These are phyloP conservation scores for Mercurialis annua DNA, from an alignment of 345 rosid genomes.

Conservation along the genomic window DNA sequence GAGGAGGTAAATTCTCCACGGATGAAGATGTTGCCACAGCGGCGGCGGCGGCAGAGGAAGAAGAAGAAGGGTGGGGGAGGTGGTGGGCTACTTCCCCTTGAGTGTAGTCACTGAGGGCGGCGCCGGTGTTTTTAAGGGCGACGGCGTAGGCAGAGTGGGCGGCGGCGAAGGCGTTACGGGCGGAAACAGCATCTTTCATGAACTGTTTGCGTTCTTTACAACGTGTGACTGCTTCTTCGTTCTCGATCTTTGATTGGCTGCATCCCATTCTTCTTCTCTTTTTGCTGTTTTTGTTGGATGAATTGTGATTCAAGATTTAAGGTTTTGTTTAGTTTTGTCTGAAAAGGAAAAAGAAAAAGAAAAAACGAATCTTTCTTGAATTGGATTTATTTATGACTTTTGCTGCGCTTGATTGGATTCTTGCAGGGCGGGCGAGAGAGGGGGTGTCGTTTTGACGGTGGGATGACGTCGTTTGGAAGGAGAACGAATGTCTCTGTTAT, in stretches of 20 bases:
- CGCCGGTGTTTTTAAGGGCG: constrained; percentile 84
- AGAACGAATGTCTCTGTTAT: too few species aligned
- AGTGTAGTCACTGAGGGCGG: constrained; percentile 86
- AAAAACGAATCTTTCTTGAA: too few species aligned
- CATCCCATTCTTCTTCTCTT: constrained; percentile 58
- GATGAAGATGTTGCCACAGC: neutral
- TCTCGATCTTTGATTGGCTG: constrained; percentile 89
- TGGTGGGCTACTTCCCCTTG: constrained; percentile 53
- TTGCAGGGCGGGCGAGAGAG: too few species aligned
- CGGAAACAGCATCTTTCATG: constrained; percentile 70
- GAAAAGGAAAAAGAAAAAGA: too few species aligned
- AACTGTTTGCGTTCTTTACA: constrained; percentile 68
- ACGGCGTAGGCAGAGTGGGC: constrained; percentile 80
- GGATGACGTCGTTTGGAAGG: too few species aligned
- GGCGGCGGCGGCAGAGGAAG: constrained; percentile 16
- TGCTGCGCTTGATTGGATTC: too few species aligned
- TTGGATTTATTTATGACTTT: too few species aligned
- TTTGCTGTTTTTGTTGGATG: neutral
- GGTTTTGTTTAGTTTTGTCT: neutral
- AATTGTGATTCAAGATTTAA: neutral
- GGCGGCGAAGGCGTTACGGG: constrained; percentile 96
- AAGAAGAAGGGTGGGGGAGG: neutral
- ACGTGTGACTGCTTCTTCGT: constrained; percentile 81
- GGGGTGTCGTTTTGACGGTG: too few species aligned
- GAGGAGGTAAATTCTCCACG: neutral